Conservation (phyloP, 441 rosid species). For the Gossypium davidsonii region DNA sequence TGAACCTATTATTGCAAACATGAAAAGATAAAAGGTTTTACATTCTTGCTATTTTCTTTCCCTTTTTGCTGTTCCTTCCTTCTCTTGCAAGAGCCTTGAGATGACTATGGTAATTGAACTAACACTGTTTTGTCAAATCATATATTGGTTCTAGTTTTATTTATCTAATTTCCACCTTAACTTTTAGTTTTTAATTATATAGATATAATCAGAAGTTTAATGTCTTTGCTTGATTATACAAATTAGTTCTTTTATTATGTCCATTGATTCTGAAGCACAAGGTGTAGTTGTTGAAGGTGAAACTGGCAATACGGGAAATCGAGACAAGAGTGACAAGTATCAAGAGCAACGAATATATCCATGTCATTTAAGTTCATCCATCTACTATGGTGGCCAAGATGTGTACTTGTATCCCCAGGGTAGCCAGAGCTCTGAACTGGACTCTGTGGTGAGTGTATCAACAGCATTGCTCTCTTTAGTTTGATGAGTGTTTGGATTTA, state of each 20-base stretch:
- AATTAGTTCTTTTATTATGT: neutral
- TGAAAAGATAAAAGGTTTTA: neutral
- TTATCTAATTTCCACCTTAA: too few species aligned
- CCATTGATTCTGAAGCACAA: neutral
- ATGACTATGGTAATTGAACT: neutral
- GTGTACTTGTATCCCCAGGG: slow-evolving; percentile 49
- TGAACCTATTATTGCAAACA: neutral
- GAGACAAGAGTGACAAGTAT: slow-evolving; percentile 37
- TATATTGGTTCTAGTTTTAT: neutral
- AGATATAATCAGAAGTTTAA: neutral
- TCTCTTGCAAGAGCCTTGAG: neutral
- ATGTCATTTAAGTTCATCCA: slow-evolving; percentile 85
- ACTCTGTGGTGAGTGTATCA: slow-evolving; percentile 39
- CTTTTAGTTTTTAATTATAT: neutral
- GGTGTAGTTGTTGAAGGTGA: slow-evolving; percentile 22
- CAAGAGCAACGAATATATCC: slow-evolving; percentile 75
- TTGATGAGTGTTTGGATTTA: neutral
- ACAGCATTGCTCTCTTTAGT: neutral
- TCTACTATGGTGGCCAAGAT: slow-evolving; percentile 92
- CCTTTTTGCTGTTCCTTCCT: too few species aligned
- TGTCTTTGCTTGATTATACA: neutral
- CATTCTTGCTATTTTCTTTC: too few species aligned
- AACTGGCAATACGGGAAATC: slow-evolving; percentile 22
- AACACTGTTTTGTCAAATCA: neutral
- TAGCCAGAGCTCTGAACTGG: slow-evolving; percentile 31